Percentiles rank a stretch among this genome's conserved stretches.
Conservation (phyloP, 495 filamentous ascomycete genomes). For the Aspergillus steynii region DNA sequence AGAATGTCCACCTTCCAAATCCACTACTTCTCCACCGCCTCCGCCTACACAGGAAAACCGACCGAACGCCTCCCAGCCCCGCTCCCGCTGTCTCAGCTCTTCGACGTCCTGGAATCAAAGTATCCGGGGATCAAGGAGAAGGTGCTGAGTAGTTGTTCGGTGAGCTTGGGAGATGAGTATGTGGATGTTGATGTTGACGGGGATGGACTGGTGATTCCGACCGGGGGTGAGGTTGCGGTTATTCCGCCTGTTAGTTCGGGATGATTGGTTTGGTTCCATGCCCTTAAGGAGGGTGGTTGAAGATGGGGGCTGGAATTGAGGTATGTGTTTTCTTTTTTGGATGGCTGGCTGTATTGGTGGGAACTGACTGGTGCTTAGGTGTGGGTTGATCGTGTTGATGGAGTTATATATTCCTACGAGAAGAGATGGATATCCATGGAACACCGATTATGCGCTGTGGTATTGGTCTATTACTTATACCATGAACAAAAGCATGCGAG, state of each 20-base stretch:
- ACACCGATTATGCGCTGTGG: too few species aligned
- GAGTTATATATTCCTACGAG: too few species aligned
- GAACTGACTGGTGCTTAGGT: too few species aligned
- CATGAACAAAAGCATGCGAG: too few species aligned
- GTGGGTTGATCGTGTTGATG: too few species aligned
- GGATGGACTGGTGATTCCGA: slow-evolving; percentile 51
- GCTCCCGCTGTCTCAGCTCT: slow-evolving; percentile 64
- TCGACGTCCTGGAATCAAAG: slow-evolving; percentile 66
- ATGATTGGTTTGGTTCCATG: slow-evolving; percentile 17
- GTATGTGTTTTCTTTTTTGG: slow-evolving; percentile 4
- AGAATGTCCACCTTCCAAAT: slow-evolving; percentile 60
- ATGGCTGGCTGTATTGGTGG: background rate
- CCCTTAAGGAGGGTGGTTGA: too few species aligned
- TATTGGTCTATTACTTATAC: background rate
- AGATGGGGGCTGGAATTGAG: background rate
- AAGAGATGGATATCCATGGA: too few species aligned
- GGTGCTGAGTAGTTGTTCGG: slow-evolving; percentile 72
- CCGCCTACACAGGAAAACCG: slow-evolving; percentile 68
- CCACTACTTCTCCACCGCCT: slow-evolving; percentile 84
- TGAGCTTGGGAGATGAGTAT: slow-evolving; percentile 88
- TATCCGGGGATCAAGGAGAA: slow-evolving; percentile 79
- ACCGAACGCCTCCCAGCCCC: slow-evolving; percentile 75
- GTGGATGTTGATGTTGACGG: slow-evolving; percentile 62
- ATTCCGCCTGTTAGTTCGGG: slow-evolving; percentile 91
- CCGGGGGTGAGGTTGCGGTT: slow-evolving; percentile 88